These are phyloP conservation scores for Tinospora cordifolia DNA, from an alignment of 164 flowering plant species.

Conservation along the genomic window DNA sequence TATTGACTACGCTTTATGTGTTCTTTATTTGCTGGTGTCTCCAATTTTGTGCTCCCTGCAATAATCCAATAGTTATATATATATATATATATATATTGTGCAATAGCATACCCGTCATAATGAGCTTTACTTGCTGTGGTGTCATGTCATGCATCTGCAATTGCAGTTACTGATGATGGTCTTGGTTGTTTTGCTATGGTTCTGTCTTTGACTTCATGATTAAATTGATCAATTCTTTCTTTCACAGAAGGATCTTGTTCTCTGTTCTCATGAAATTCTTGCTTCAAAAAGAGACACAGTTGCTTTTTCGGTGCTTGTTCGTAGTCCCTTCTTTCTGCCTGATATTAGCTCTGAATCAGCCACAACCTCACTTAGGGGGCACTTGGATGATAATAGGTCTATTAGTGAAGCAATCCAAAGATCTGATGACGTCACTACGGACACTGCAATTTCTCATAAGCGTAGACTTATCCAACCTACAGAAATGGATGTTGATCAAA, in stretches of 20 bases:
- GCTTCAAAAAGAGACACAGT: conserved; percentile 59
- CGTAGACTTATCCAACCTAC: conserved; percentile 31
- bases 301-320: conserved; percentile 48
- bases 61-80: background rate
- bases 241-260: conserved; percentile 78
- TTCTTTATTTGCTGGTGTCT: background rate
- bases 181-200: background rate
- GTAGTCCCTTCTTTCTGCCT: conserved; percentile 47
- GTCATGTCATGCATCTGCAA: background rate
- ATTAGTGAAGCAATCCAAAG: conserved; percentile 64
- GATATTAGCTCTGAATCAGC: conserved; percentile 91
- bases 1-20: too few relatives aligned
- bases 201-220: background rate
- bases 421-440: conserved; percentile 79
- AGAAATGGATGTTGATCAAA: conserved; percentile 55
- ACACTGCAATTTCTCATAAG: conserved; percentile 62
- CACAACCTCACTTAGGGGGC: conserved; percentile 73
- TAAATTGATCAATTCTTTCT: background rate
- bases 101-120: background rate
- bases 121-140: background rate
- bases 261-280: conserved; percentile 79
- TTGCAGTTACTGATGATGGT: background rate
- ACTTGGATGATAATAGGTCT: conserved; percentile 49
- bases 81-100: background rate
- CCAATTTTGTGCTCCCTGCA: background rate